A percentile compares a stretch with the other conserved stretches of the same genome.
These are phyloP conservation scores for Amphicarpaea edgeworthii DNA, from an alignment of 306 rosid genomes.

Conservation along the genomic window DNA sequence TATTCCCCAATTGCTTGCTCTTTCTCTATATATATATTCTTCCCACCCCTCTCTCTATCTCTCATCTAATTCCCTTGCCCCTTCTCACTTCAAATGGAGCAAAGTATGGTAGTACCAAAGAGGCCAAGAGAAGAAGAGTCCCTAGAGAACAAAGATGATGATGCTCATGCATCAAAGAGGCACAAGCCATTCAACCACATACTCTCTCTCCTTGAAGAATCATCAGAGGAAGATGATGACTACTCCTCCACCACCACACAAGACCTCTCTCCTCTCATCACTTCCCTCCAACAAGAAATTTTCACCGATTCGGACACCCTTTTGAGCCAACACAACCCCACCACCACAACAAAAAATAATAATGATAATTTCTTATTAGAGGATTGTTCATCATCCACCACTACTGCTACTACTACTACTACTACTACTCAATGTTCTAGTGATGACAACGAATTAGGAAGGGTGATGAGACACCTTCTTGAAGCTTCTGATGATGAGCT, in stretches of 20 bases:
- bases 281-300: conserved; percentile 78
- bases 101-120: conserved; percentile 42
- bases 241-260: too few relatives aligned
- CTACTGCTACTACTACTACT: too few relatives aligned
- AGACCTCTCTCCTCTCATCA: conserved; percentile 70
- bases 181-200: conserved; percentile 70
- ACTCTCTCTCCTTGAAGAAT: conserved; percentile 77
- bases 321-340: conserved; percentile 19
- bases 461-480: conserved; percentile 75
- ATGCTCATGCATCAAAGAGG: too few relatives aligned
- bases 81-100: conserved; percentile 46
- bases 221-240: conserved; percentile 83
- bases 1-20: conserved; percentile 30
- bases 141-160: not conserved
- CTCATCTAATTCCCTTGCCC: not conserved
- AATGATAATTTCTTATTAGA: not conserved
- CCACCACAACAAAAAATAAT: not conserved
- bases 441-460: conserved; percentile 52
- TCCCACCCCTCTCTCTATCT: conserved; percentile 48
- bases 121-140: conserved; percentile 67
- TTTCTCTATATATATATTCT: conserved; percentile 66
- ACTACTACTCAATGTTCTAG: not conserved
- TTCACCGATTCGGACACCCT: conserved; percentile 37
- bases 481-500: conserved; percentile 94
- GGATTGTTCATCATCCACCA: conserved; percentile 39